phyloP scores from a whole-genome alignment of 192 early-diverging fungal species.

The Piromyces sp. region DNA sequence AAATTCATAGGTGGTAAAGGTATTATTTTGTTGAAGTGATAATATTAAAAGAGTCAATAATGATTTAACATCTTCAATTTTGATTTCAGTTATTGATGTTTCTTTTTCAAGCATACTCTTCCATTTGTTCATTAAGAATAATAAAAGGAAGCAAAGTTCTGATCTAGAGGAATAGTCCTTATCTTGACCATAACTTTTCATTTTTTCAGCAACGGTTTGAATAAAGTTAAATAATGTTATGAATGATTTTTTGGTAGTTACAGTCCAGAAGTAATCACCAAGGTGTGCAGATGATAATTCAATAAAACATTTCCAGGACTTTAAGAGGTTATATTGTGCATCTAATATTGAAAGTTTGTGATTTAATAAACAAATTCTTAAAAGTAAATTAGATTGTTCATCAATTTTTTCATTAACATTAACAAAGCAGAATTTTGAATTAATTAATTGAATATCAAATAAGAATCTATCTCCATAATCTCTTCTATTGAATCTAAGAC shows the following conservation, averaged over 20 bases:
- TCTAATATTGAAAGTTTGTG: neutral
- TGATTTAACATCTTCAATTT: neutral
- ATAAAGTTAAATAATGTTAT: neutral
- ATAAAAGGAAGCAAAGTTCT: neutral
- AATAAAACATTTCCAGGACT: neutral
- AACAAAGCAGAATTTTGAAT: neutral
- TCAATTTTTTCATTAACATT: neutral
- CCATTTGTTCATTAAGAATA: neutral
- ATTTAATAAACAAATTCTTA: neutral
- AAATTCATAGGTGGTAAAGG: neutral
- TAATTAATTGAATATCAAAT: neutral
- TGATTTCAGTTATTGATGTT: neutral
- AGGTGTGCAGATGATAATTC: neutral
- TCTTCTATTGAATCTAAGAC: neutral
- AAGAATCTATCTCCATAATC: neutral
- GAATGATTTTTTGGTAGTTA: neutral
- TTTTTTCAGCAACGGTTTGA: neutral
- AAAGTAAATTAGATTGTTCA: neutral
- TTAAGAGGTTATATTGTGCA: neutral
- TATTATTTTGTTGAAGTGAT: neutral
- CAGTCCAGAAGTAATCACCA: neutral
- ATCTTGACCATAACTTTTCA: neutral
- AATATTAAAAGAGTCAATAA: neutral
- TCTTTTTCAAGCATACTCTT: neutral
- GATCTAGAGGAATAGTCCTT: neutral